Percentiles rank a stretch among this genome's conserved stretches.
Evolutionary conservation across 31 red algal genomes (phyloP).

Genomic region (Asparagopsis taxiformis): DNA sequence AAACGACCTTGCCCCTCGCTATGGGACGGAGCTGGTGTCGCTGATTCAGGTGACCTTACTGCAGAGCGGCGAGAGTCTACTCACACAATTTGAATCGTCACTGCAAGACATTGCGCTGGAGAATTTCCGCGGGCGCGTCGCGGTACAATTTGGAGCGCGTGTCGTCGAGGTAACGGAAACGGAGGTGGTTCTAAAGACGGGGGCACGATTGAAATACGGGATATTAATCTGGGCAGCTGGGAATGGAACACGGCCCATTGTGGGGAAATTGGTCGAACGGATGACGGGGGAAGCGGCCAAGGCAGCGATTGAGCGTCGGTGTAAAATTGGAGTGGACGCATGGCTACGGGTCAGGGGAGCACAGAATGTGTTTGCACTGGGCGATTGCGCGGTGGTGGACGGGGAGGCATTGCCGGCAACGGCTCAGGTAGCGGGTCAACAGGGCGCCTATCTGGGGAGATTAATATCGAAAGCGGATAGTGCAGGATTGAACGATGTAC

Average conservation of each 20-base stretch:
- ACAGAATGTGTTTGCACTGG: constrained; percentile 76
- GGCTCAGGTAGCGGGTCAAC: constrained; percentile 93
- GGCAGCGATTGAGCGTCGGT: constrained; percentile 3
- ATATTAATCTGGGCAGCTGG: constrained; percentile 93
- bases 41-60: constrained; percentile 69
- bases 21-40: constrained; percentile 28
- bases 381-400: constrained; percentile 82
- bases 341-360: constrained; percentile 83
- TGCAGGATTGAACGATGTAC: constrained; percentile 13
- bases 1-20: constrained; percentile 43
- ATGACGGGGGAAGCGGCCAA: constrained; percentile 11
- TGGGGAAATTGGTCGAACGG: constrained; percentile 33
- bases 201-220: constrained; percentile 60
- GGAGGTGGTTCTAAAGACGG: constrained; percentile 57
- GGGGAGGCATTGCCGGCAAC: constrained; percentile 80
- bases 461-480: constrained; percentile 24
- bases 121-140: constrained; percentile 60
- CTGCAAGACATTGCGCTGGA: constrained; percentile 74
- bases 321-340: constrained; percentile 71
- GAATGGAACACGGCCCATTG: constrained; percentile 72
- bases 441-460: constrained; percentile 82
- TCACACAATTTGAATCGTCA: constrained; percentile 86
- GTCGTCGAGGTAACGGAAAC: constrained; percentile 49
- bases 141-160: constrained; percentile 60
- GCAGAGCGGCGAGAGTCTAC: constrained; percentile 63